Evolutionary conservation across 2,329 filamentous ascomycete species (phyloP).

Genomic region (Penicillium griseofulvum): DNA sequence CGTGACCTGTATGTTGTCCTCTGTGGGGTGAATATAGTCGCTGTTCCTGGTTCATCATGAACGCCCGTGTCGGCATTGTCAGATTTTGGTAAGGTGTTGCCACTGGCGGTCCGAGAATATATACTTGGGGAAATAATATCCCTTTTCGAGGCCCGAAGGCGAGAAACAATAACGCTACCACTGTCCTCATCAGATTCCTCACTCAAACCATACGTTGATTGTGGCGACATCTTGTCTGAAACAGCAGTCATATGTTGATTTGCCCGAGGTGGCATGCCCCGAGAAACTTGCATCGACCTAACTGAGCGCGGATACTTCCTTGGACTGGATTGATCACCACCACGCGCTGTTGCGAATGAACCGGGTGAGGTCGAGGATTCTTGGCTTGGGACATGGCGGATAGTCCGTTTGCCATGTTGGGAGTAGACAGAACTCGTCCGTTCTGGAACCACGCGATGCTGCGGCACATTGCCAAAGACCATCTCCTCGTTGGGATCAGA

Average conservation of each 20-base stretch:
- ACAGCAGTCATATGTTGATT: not conserved
- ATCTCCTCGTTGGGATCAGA: conserved; percentile 25
- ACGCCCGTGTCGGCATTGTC: conserved; percentile 5
- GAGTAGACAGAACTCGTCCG: conserved; percentile 27
- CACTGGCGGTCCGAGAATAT: conserved; percentile 44
- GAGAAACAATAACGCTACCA: conserved; percentile 20
- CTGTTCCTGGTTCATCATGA: conserved; percentile 34
- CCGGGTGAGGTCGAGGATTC: conserved; percentile 29
- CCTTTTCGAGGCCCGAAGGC: conserved; percentile 1
- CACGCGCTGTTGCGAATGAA: conserved; percentile 34
- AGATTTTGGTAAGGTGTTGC: conserved; percentile 25
- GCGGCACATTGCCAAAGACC: conserved; percentile 30
- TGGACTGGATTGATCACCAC: conserved; percentile 22
- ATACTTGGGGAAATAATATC: conserved; percentile 39
- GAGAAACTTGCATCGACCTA: conserved; percentile 5
- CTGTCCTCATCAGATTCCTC: conserved; percentile 21
- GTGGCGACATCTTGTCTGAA: not conserved
- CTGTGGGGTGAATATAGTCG: conserved; percentile 36
- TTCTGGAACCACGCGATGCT: conserved; percentile 31
- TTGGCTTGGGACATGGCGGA: conserved; percentile 34
- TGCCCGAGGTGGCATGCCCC: not conserved
- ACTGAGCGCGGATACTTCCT: conserved; percentile 10
- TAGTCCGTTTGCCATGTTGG: conserved; percentile 25
- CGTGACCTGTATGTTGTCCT: conserved; percentile 34
- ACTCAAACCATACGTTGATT: not conserved